Conservation (phyloP, 345 rosid species). For the Salix purpurea region DNA sequence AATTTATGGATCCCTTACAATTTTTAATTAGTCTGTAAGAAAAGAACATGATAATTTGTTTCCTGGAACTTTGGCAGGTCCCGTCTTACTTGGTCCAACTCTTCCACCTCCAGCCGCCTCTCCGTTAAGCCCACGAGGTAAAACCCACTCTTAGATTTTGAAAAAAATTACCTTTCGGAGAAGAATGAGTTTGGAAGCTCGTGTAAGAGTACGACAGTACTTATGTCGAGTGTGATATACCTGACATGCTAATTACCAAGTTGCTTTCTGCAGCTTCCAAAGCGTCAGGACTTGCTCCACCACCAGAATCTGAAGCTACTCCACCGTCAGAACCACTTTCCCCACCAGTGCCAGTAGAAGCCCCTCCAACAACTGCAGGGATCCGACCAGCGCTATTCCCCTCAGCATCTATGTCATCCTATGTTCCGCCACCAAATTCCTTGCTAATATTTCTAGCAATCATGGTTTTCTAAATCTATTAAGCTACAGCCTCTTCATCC, state of each 20-base stretch:
- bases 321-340: conserved; percentile 24
- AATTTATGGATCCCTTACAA: neutral
- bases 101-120: conserved; percentile 47
- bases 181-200: neutral
- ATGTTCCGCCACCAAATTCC: conserved; percentile 4
- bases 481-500: neutral
- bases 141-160: neutral
- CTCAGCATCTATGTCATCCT: conserved; percentile 19
- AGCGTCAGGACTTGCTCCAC: conserved; percentile 30
- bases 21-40: neutral
- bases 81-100: conserved; percentile 47
- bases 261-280: conserved; percentile 36
- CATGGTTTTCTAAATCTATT: conserved; percentile 6
- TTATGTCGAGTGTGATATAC: neutral
- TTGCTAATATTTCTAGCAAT: conserved; percentile 16
- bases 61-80: conserved; percentile 44
- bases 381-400: conserved; percentile 39
- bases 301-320: conserved; percentile 22
- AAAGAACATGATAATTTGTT: neutral
- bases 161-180: neutral
- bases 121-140: conserved; percentile 57
- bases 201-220: neutral
- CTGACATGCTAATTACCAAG: neutral
- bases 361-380: conserved; percentile 25
- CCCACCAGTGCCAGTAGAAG: conserved; percentile 17